Evolutionary conservation across 73 alveolate genomes (phyloP).

Genomic region (Paramecium octaurelia): DNA sequence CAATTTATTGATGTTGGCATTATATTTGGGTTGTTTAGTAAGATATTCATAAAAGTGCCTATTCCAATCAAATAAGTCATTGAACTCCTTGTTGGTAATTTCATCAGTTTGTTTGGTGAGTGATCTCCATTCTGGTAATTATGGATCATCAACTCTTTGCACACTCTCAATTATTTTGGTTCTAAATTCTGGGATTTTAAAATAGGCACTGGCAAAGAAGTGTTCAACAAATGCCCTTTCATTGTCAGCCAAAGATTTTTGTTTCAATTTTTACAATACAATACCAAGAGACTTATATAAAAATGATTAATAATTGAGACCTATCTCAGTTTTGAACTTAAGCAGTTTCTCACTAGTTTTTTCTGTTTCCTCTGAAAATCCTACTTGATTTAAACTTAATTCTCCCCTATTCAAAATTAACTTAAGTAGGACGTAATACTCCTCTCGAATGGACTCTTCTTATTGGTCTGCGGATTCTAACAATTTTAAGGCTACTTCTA

Average conservation of each 20-base stretch:
- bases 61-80: constrained; percentile 79
- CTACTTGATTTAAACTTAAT: constrained; percentile 68
- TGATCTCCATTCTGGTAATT: constrained; percentile 63
- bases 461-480: constrained; percentile 69
- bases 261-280: constrained; percentile 71
- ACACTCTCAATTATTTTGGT: constrained; percentile 34
- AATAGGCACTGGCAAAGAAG: constrained; percentile 73
- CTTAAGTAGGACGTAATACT: constrained; percentile 60
- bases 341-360: constrained; percentile 51
- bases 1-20: constrained; percentile 52
- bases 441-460: constrained; percentile 67
- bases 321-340: constrained; percentile 63
- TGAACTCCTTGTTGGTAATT: constrained; percentile 28
- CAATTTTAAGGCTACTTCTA: constrained; percentile 68
- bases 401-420: constrained; percentile 71
- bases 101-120: constrained; percentile 50
- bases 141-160: constrained; percentile 41
- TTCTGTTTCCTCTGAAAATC: constrained; percentile 58
- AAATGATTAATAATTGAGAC: constrained; percentile 64
- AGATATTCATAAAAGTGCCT: constrained; percentile 67
- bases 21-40: constrained; percentile 42
- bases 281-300: constrained; percentile 58
- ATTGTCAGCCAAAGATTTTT: constrained; percentile 79
- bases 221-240: constrained; percentile 74
- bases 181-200: constrained; percentile 69